Conservation (phyloP, 2,329 filamentous ascomycete genomes). For the Alternaria angustiovoidea region DNA sequence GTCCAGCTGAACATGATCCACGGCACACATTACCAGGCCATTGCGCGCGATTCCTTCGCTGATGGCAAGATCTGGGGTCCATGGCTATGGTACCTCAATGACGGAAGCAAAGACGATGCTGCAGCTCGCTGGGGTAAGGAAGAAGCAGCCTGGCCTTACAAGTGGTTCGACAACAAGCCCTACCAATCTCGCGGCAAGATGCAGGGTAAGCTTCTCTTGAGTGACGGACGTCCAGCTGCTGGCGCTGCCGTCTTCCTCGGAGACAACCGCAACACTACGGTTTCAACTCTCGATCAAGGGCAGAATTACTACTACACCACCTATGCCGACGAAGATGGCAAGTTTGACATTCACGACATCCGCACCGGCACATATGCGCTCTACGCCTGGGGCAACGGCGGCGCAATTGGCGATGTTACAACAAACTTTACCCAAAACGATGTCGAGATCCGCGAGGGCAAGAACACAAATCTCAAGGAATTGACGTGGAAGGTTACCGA, state of each 20-base stretch:
- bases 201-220: conserved; percentile 55
- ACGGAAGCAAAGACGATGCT: conserved; percentile 58
- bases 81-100: conserved; percentile 56
- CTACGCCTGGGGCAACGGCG: conserved; percentile 61
- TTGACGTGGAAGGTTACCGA: conserved; percentile 54
- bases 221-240: conserved; percentile 58
- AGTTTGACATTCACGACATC: conserved; percentile 56
- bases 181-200: conserved; percentile 62
- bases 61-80: conserved; percentile 51
- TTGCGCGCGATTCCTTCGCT: conserved; percentile 42
- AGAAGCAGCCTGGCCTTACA: conserved; percentile 58
- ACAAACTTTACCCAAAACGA: conserved; percentile 56
- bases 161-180: conserved; percentile 57
- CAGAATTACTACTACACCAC: conserved; percentile 60
- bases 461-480: conserved; percentile 50
- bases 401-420: conserved; percentile 55
- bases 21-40: conserved; percentile 54
- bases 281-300: conserved; percentile 59
- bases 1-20: conserved; percentile 65
- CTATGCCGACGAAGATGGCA: conserved; percentile 55
- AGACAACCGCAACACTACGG: conserved; percentile 56
- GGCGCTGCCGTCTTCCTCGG: conserved; percentile 61
- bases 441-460: conserved; percentile 48
- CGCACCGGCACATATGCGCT: conserved; percentile 57
- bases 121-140: conserved; percentile 52